These are phyloP conservation scores for Wallacemonas rigidus DNA, from an alignment of 208 protist species.

Conservation along the genomic window DNA sequence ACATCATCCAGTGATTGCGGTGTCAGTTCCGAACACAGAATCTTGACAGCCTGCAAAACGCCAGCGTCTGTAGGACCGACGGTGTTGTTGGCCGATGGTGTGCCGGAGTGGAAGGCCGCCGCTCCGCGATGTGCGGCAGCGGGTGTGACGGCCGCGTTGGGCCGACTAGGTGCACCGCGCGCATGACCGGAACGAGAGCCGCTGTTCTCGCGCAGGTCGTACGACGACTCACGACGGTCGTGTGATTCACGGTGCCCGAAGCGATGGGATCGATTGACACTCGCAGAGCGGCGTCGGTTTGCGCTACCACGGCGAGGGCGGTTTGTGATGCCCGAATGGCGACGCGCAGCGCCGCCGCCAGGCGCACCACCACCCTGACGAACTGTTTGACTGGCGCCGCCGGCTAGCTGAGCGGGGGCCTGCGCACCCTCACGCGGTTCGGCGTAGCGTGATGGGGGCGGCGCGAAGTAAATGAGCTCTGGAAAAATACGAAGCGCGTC, in stretches of 20 bases:
- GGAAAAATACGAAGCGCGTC: constrained; percentile 75
- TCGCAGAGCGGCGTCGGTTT: neutral
- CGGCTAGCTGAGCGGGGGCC: constrained; percentile 13
- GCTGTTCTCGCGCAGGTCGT: constrained; percentile 1
- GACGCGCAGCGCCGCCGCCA: neutral
- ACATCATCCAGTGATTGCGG: constrained; percentile 58
- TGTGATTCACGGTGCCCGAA: constrained; percentile 13
- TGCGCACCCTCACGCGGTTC: constrained; percentile 40
- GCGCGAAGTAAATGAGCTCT: constrained; percentile 70
- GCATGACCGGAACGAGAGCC: neutral
- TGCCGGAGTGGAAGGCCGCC: neutral
- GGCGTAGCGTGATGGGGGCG: constrained; percentile 76
- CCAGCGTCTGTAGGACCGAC: constrained; percentile 68
- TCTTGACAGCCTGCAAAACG: constrained; percentile 82
- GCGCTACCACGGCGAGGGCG: constrained; percentile 1
- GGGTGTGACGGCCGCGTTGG: neutral
- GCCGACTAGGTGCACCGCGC: constrained; percentile 1
- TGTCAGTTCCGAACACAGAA: constrained; percentile 74
- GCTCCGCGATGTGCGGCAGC: neutral
- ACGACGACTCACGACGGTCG: constrained; percentile 11
- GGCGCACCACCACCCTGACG: neutral
- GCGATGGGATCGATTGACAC: neutral
- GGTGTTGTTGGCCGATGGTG: constrained; percentile 20
- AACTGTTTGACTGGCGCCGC: neutral
- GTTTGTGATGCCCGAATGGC: neutral